A percentile compares a stretch with the other conserved stretches of the same genome.
These are phyloP conservation scores for Echinosophora koreensis DNA, from an alignment of 306 rosid genomes.

Conservation along the genomic window DNA sequence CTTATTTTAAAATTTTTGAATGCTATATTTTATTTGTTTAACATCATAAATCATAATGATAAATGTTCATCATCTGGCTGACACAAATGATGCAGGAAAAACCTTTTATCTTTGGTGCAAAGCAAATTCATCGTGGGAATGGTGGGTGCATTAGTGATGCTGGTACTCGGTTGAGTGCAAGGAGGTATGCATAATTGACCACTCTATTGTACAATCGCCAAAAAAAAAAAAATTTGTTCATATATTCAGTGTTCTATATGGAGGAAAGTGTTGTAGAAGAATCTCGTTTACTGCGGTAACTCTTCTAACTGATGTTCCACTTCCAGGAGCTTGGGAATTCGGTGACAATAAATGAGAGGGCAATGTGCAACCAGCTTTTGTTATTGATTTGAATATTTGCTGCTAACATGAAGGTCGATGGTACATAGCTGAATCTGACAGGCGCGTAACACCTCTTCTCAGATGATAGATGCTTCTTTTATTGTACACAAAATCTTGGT, in stretches of 20 bases:
- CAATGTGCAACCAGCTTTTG: slow-evolving; percentile 45
- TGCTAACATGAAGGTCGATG: slow-evolving; percentile 46
- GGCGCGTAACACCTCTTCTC: slow-evolving; percentile 44
- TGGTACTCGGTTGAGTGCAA: slow-evolving; percentile 48
- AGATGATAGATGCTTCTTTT: slow-evolving; percentile 41
- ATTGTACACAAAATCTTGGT: slow-evolving; percentile 53
- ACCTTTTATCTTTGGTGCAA: slow-evolving; percentile 60
- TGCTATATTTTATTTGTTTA: slow-evolving; percentile 30
- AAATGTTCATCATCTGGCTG: slow-evolving; percentile 52
- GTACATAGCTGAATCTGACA: slow-evolving; percentile 47
- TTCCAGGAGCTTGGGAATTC: slow-evolving; percentile 82
- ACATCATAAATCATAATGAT: slow-evolving; percentile 6
- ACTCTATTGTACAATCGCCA: slow-evolving; percentile 18
- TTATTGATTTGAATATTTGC: slow-evolving; percentile 45
- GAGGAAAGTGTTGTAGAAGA: not conserved
- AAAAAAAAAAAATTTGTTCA: not conserved
- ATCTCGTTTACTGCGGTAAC: not conserved
- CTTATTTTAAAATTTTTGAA: not conserved
- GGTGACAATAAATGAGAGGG: slow-evolving; percentile 49
- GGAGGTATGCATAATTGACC: slow-evolving; percentile 60
- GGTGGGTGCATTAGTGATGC: slow-evolving; percentile 55
- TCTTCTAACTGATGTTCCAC: slow-evolving; percentile 29
- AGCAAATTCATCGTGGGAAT: slow-evolving; percentile 57
- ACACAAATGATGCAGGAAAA: slow-evolving; percentile 59
- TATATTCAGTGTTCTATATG: slow-evolving; percentile 31